These are phyloP conservation scores for Casaregolazyma lundiana DNA, from an alignment of 1,139 yeast species.

Conservation along the genomic window DNA sequence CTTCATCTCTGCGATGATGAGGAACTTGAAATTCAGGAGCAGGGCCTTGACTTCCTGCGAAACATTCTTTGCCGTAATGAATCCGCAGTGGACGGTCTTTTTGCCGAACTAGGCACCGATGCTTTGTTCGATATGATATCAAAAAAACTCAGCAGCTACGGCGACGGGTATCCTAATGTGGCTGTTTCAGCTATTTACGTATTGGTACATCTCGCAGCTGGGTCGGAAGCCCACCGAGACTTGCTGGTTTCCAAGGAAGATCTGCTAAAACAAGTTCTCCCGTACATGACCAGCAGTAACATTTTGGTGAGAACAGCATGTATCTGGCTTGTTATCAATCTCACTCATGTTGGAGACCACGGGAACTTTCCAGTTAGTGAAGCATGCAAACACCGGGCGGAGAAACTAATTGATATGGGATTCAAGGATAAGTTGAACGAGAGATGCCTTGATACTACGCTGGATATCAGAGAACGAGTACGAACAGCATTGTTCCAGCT, in stretches of 20 bases:
- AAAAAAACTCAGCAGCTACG: conserved; percentile 19
- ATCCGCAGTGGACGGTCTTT: conserved; percentile 42
- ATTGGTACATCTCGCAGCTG: conserved; percentile 55
- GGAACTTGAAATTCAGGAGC: conserved; percentile 55
- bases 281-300: conserved; percentile 35
- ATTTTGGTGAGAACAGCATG: conserved; percentile 48
- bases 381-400: conserved; percentile 22
- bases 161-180: conserved; percentile 25
- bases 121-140: conserved; percentile 28
- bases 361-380: conserved; percentile 18
- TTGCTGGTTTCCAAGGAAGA: conserved; percentile 40
- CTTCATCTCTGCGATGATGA: conserved; percentile 48
- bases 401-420: conserved; percentile 37
- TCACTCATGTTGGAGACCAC: conserved; percentile 46
- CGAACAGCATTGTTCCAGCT: conserved; percentile 43
- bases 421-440: conserved; percentile 36
- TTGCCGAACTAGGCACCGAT: conserved; percentile 35
- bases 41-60: conserved; percentile 66
- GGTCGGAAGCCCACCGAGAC: conserved; percentile 46
- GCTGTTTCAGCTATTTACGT: conserved; percentile 48
- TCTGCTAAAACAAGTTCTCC: conserved; percentile 38
- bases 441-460: conserved; percentile 32
- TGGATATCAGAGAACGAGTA: conserved; percentile 48
- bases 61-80: conserved; percentile 69
- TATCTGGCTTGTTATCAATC: conserved; percentile 55